These are phyloP conservation scores for Phytopythium helicoides DNA, from an alignment of 352 stramenopile species.

Conservation along the genomic window DNA sequence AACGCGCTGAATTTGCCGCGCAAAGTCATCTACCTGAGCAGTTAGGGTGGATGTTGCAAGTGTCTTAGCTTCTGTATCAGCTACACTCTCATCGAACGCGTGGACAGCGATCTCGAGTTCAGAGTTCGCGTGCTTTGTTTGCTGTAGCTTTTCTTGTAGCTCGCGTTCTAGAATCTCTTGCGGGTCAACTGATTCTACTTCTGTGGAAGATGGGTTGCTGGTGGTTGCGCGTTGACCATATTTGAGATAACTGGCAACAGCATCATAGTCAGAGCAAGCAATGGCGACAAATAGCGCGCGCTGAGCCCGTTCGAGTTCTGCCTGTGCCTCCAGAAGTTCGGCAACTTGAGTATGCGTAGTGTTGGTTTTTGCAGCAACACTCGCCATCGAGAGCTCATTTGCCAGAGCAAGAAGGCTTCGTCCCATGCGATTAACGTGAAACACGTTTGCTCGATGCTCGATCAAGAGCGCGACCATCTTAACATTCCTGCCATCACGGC, in stretches of 20 bases:
- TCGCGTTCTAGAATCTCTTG: conserved; percentile 15
- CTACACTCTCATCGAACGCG: conserved; percentile 68
- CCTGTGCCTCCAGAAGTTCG: conserved; percentile 37
- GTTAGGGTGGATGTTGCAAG: conserved; percentile 36
- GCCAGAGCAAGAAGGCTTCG: conserved; percentile 44
- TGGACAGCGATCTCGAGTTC: conserved; percentile 47
- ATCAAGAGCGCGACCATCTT: conserved; percentile 60
- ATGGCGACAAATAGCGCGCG: conserved; percentile 66
- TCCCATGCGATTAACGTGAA: conserved; percentile 61
- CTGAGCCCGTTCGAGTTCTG: conserved; percentile 50
- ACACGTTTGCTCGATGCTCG: conserved; percentile 53
- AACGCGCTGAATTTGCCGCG: conserved; percentile 48
- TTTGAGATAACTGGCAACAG: conserved; percentile 40
- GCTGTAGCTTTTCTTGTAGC: conserved; percentile 17
- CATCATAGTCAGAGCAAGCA: conserved; percentile 65
- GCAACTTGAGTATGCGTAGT: conserved; percentile 19
- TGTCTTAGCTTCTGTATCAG: conserved; percentile 66
- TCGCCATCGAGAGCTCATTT: conserved; percentile 17
- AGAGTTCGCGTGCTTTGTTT: conserved; percentile 7
- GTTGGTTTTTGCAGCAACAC: neutral
- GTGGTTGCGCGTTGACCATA: conserved; percentile 12
- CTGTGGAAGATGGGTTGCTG: conserved; percentile 6
- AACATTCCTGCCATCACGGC: conserved; percentile 44
- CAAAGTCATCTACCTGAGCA: conserved; percentile 55
- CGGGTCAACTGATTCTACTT: conserved; percentile 5